Percentiles rank a stretch among this genome's conserved stretches.
These are phyloP conservation scores for Penicillium crystallinum DNA, from an alignment of 495 filamentous ascomycete species.

Conservation along the genomic window DNA sequence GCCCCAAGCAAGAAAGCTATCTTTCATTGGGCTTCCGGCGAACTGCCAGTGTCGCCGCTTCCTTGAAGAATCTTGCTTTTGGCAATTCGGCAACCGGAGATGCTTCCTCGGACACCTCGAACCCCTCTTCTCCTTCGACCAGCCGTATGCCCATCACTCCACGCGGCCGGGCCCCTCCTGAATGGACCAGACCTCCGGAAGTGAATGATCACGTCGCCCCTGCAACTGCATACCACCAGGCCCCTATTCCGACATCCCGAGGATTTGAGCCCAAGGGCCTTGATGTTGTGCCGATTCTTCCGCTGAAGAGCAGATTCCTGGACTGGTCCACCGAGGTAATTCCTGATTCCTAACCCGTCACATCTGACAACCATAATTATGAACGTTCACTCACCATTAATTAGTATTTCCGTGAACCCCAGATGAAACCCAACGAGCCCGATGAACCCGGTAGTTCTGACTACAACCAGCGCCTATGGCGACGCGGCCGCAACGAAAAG, in stretches of 20 bases:
- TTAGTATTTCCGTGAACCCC: slow-evolving; percentile 93
- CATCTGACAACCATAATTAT: slow-evolving; percentile 1
- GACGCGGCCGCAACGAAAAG: slow-evolving; percentile 84
- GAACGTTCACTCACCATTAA: slow-evolving; percentile 29
- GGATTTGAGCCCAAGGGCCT: slow-evolving; percentile 60
- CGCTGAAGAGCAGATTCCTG: slow-evolving; percentile 76
- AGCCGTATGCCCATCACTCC: slow-evolving; percentile 44
- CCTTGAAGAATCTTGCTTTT: slow-evolving; percentile 65
- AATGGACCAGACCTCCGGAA: slow-evolving; percentile 73
- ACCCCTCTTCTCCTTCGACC: slow-evolving; percentile 30
- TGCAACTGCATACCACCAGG: slow-evolving; percentile 67
- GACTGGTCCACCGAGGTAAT: slow-evolving; percentile 88
- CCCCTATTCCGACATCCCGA: slow-evolving; percentile 68
- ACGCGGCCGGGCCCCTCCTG: slow-evolving; percentile 56
- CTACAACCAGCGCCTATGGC: slow-evolving; percentile 93
- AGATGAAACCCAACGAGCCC: slow-evolving; percentile 94
- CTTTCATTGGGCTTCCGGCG: slow-evolving; percentile 57
- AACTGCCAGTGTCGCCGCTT: slow-evolving; percentile 68
- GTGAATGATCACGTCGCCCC: slow-evolving; percentile 66
- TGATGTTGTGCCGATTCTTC: slow-evolving; percentile 54
- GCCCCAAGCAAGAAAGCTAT: slow-evolving; percentile 59
- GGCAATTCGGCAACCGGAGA: slow-evolving; percentile 37
- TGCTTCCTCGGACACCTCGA: slow-evolving; percentile 15
- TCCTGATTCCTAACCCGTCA: slow-evolving; percentile 13
- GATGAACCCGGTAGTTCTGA: slow-evolving; percentile 97